Conservation (phyloP, 257 asterid species). For the Coffea eugenioides region DNA sequence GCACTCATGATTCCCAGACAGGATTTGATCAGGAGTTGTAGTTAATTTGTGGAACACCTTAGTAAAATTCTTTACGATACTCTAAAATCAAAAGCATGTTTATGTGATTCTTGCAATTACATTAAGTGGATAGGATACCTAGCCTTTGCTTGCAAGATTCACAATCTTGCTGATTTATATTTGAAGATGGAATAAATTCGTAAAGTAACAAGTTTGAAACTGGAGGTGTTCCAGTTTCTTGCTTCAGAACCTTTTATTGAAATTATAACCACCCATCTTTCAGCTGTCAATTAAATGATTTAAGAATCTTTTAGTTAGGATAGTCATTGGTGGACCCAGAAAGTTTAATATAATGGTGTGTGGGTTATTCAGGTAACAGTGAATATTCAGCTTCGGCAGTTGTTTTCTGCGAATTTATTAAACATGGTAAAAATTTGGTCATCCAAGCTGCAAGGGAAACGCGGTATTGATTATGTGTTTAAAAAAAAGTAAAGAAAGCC, state of each 20-base stretch:
- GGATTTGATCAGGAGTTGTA: not conserved
- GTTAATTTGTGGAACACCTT: not conserved
- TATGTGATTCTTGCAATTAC: not conserved
- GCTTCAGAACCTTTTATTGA: conserved; percentile 18
- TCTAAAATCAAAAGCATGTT: not conserved
- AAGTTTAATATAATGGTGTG: not conserved
- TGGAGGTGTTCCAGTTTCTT: conserved; percentile 34
- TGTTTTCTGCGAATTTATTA: not conserved
- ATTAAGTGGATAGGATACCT: not conserved
- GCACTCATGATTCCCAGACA: conserved; percentile 7
- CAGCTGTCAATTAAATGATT: conserved; percentile 18
- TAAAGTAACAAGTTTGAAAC: conserved; percentile 33
- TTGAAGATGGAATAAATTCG: conserved; percentile 29
- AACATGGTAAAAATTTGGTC: not conserved
- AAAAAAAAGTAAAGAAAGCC: no score
- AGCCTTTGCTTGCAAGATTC: not conserved
- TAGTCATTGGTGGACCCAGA: not conserved
- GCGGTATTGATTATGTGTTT: no score
- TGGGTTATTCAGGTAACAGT: not conserved
- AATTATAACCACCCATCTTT: conserved; percentile 8
- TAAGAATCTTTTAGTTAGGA: conserved; percentile 3
- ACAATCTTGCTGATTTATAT: conserved; percentile 1
- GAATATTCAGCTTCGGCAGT: not conserved
- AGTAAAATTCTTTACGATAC: not conserved
- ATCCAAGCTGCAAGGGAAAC: not conserved